A percentile compares a stretch with the other conserved stretches of the same genome.
Conservation (phyloP, 257 asterid species). For the Nicotiana otophora region DNA sequence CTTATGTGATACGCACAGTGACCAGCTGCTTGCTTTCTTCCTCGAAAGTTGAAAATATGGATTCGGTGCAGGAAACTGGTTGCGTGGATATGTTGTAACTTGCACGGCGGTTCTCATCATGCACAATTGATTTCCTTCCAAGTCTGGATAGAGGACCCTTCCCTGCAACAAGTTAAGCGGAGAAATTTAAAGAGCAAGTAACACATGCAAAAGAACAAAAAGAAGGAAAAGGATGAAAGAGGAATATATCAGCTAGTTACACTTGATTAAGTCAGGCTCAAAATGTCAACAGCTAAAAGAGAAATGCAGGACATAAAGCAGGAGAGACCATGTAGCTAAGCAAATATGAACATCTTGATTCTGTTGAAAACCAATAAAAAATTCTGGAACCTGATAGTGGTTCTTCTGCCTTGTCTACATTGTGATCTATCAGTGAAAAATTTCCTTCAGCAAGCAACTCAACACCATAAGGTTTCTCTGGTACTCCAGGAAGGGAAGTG, state of each 20-base stretch:
- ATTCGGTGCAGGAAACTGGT: constrained; percentile 44
- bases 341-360: background rate
- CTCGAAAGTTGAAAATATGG: constrained; percentile 76
- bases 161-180: constrained; percentile 35
- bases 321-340: background rate
- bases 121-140: constrained; percentile 50
- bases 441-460: constrained; percentile 59
- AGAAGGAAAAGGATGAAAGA: background rate
- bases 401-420: constrained; percentile 73
- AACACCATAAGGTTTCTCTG: constrained; percentile 43
- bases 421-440: constrained; percentile 45
- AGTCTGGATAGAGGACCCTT: constrained; percentile 45
- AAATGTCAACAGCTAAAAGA: background rate
- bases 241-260: background rate
- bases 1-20: constrained; percentile 53
- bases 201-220: background rate
- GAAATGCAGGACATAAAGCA: background rate
- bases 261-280: background rate
- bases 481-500: constrained; percentile 37
- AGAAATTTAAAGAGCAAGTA: background rate
- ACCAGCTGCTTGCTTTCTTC: constrained; percentile 87
- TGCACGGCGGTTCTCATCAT: constrained; percentile 76
- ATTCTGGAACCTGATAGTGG: constrained; percentile 49
- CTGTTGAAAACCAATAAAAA: background rate
- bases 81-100: constrained; percentile 53